Base-by-base conservation (phyloP, 108 stramenopile genomes). In the Conticribra guillardii region DNA sequence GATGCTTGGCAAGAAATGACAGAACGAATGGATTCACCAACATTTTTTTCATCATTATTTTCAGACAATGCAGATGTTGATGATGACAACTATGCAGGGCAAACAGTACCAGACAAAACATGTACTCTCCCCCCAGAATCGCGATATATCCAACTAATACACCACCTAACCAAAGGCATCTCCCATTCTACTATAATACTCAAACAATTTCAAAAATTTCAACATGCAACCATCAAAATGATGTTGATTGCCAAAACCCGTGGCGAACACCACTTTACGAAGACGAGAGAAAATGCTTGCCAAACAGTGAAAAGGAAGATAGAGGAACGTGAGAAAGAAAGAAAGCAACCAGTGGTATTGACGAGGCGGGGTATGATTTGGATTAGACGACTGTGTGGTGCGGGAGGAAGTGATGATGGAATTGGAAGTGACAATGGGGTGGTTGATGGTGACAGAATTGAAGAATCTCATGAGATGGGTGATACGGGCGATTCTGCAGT, bases 1-100 rank as follows among this genome's bases (percentile, higher is more conserved):
- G 79, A 80, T 28, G 79, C 67, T 15, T 80, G 79, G 79, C 67
- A 73, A 37, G 71, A 80, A 53, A 30, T 65, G 34, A 55, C 71
- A 21, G 45, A 63, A 23, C 50, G 58, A 0, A 48, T 51, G 23
- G 68, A 69, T 58, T 44, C 59, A 18, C 54, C 78, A 4, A 37
- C 34, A 32, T 67, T 66, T 61, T 17, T 71, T 48, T 58, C 64
- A 45, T 56, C 65, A 7, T 3, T 67, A 34, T 55, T 71, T 41
- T 29, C 64, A 33, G 49, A 54, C 37, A 45, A 46, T 63, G 53
- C 5, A 11, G 11, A 41, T 11, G 37, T 5, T 41, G 8, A 41
- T 5, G 37, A 41, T 41, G 49, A 14, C 30, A 24, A 21, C 22
- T 15, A 59, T 22, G 3, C 59, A 19, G 49, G 51, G 37, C 30